These are phyloP conservation scores for Cephalotrichum gorgonifer DNA, from an alignment of 2,329 filamentous ascomycete genomes.

Conservation along the genomic window DNA sequence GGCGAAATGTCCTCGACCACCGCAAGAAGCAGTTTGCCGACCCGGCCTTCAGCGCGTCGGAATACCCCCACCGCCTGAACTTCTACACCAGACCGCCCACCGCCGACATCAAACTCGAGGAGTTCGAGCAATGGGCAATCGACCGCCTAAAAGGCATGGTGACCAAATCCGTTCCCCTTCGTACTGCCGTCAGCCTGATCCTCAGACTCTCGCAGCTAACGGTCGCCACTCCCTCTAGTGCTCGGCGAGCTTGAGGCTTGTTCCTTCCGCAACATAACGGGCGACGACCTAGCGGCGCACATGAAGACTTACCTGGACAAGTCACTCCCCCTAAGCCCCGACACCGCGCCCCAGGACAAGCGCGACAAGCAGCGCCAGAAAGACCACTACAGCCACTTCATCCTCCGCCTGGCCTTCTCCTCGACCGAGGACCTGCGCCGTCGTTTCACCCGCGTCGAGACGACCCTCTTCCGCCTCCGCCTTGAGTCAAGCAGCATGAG, in stretches of 20 bases:
- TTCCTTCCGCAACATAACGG: constrained; percentile 82
- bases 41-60: constrained; percentile 62
- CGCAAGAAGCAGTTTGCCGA: constrained; percentile 82
- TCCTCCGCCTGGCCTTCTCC: constrained; percentile 84
- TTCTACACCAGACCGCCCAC: constrained; percentile 85
- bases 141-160: constrained; percentile 69
- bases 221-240: constrained; percentile 42
- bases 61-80: constrained; percentile 81
- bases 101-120: constrained; percentile 86
- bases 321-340: constrained; percentile 70
- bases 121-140: constrained; percentile 99
- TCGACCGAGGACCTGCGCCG: constrained; percentile 82
- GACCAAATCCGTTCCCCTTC: too few relatives aligned
- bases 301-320: constrained; percentile 84
- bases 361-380: constrained; percentile 71
- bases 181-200: not conserved
- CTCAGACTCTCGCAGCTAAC: not conserved
- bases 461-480: constrained; percentile 76
- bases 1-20: constrained; percentile 65
- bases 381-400: constrained; percentile 97
- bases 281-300: constrained; percentile 70
- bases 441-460: constrained; percentile 79
- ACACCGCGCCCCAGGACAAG: constrained; percentile 50
- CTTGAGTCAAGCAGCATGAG: constrained; percentile 64
- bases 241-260: constrained; percentile 87